Evolutionary conservation across 768 basidiomycete species (phyloP), one percentile per base, ranked within the genome.

Genomic region (Boletellus emodensis): DNA sequence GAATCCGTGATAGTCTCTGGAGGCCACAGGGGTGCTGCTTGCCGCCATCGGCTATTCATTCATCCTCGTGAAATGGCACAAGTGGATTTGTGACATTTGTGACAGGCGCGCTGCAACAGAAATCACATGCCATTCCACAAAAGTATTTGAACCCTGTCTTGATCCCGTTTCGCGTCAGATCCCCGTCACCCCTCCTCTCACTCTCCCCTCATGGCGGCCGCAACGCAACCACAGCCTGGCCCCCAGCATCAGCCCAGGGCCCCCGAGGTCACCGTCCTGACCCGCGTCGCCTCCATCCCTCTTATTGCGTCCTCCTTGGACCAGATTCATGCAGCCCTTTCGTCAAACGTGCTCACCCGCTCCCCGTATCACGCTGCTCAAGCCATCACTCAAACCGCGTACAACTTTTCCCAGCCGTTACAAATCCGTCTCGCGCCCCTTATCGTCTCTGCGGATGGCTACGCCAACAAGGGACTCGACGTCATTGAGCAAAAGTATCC

Each of bases 381-480:
- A 56, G 75, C 68, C 40, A 51, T 90, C 42, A 81, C 85, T 3
- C 70, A 65, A 24, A 71, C 79, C 18, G 83, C 83, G 12, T 82
- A 80, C 68, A 79, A 72, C 65, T 75, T 76, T 57, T 78, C 85
- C 0, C 81, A 81, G 59, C 87, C 89, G 4, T 51, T 90, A 39
- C 84, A 86, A 57, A 69, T 75, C 45, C 78, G 76, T 47, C 69
- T 91, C 18, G 83, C 82, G 0, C 86, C 89, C 8, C 61, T 87
- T 32, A 79, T 90, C 57, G 69, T 73, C 47, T 74, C 78, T 41
- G 85, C 79, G 2, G 81, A 91, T 56, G 78, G 69, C n/a, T 71
- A 70, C 46, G 89, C 85, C 26, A 87, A 88, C 76, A 83, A 80
- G 72, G 85, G 81, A 26, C 75, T 89, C 35, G 87, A 91, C 62